Evolutionary conservation across 1,284 basidiomycete species (phyloP).

Genomic region (Leucoagaricus sp.): DNA sequence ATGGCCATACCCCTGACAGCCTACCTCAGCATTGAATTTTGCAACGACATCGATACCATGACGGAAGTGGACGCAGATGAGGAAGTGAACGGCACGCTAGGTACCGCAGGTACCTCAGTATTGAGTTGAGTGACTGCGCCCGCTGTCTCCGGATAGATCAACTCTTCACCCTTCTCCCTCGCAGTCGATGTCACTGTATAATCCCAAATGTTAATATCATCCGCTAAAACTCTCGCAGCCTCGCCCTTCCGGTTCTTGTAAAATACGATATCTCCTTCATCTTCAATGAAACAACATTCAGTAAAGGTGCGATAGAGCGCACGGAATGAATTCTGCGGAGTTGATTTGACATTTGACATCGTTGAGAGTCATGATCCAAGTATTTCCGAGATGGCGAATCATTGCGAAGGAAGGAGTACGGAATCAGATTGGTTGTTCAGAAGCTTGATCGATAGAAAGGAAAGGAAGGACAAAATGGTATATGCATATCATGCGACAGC

Average conservation of each 20-base stretch:
- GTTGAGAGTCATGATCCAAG: not conserved
- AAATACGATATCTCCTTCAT: conserved; percentile 74
- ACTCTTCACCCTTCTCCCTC: no score
- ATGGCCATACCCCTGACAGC: no score
- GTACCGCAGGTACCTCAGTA: no score
- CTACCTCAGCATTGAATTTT: no score
- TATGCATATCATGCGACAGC: no score
- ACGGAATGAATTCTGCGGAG: conserved; percentile 37
- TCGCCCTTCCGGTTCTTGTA: conserved; percentile 72
- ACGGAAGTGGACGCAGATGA: no score
- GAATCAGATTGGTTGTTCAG: not conserved
- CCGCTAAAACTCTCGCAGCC: conserved; percentile 33
- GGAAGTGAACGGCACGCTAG: no score
- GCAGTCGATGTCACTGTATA: not conserved
- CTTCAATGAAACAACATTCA: conserved; percentile 69
- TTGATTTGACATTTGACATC: no score
- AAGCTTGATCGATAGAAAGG: not conserved
- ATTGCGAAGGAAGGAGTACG: not conserved
- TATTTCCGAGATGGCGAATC: not conserved
- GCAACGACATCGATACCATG: no score
- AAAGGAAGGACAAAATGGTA: not conserved
- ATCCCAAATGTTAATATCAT: conserved; percentile 7
- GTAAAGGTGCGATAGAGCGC: conserved; percentile 52
- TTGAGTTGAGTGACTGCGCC: not conserved
- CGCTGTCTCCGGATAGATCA: not conserved